Evolutionary conservation across 2,329 filamentous ascomycete genomes (phyloP), one percentile per base, ranked within the genome.

Genomic region (Penicillium sp.): DNA sequence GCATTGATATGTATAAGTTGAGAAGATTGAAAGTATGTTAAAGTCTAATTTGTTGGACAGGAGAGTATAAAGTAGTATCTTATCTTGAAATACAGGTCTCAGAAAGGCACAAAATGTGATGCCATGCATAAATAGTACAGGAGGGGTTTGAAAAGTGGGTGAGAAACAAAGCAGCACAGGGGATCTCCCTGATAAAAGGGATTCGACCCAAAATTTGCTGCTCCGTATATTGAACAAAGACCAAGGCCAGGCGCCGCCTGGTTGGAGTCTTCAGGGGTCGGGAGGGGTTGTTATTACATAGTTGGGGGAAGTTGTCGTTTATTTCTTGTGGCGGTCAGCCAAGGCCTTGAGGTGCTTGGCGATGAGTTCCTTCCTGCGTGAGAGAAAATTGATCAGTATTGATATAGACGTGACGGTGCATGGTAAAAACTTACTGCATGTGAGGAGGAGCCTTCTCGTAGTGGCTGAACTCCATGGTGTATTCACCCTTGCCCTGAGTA

Each of bases 401-500:
- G 27, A 40, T 13, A 1, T 10, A 22, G 16, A 45, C 7, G 31
- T n/a, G 42, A 52, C 16, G n/a, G 38, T 13, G 32, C 18, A 10
- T 8, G 21, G 3, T 29, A n/a, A 43, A 22, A 60, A 85, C 87
- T 72, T 87, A 90, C 88, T 99, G 94, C 74, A 97, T 74, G 71
- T 97, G 92, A 67, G 86, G 85, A 46, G 92, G 89, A 55, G 94
- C 91, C 48, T 91, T 82, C 49, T 90, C 86, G 69, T 99, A 99
- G 79, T 97, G 94, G 75, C 90, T 94, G 70, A 99, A 99, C 78
- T 99, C 94, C 94, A 99, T 97, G 68, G 85, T 89, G 72, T 97
- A 99, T 79, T 99, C 94, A 68, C 94, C 94, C 83, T 99, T 99
- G 59, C 94, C 94, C 79, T 99, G 94, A 2, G 92, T 97, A 21